phyloP scores from a whole-genome alignment of 352 stramenopile genomes.

The Globisporangium parvum region DNA sequence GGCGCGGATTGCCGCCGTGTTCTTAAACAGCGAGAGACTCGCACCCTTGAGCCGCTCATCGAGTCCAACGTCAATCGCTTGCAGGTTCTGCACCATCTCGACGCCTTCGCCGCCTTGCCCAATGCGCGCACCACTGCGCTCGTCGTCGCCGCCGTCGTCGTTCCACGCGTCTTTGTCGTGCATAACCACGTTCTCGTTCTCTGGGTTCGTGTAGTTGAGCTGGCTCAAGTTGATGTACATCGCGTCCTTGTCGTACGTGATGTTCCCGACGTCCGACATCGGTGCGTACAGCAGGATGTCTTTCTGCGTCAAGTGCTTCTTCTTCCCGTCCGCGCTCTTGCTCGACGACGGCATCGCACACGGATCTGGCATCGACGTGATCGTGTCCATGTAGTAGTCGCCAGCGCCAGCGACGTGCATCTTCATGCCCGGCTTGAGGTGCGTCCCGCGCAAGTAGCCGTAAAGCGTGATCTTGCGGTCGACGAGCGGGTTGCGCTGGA shows the following conservation, averaged over 20 bases:
- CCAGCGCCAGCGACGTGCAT: conserved; percentile 98
- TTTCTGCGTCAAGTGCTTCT: conserved; percentile 91
- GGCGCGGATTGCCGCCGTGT: conserved; percentile 73
- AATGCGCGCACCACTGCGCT: conserved; percentile 30
- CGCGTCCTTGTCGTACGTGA: conserved; percentile 98
- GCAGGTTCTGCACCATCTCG: conserved; percentile 94
- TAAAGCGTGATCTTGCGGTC: conserved; percentile 96
- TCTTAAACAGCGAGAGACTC: conserved; percentile 95
- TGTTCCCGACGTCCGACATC: conserved; percentile 95
- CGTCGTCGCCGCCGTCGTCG: conserved; percentile 33
- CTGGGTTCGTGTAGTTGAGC: conserved; percentile 93
- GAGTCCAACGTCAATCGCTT: conserved; percentile 87
- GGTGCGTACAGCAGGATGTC: conserved; percentile 89
- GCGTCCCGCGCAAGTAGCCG: conserved; percentile 97
- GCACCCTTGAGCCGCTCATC: conserved; percentile 94
- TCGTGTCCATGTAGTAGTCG: conserved; percentile 95
- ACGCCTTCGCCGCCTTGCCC: conserved; percentile 75
- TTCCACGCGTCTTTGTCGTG: conserved; percentile 45
- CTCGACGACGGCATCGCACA: conserved; percentile 88
- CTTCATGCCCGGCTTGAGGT: conserved; percentile 95
- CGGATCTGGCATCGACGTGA: conserved; percentile 94
- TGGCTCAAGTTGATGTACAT: conserved; percentile 98
- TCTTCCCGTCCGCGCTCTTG: conserved; percentile 50
- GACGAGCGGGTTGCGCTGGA: conserved; percentile 90
- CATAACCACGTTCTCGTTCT: conserved; percentile 69